These are phyloP conservation scores for bread wheat (Triticum aestivum) DNA, from an alignment of 176 grass and related monocot genomes.

Conservation along the genomic window DNA sequence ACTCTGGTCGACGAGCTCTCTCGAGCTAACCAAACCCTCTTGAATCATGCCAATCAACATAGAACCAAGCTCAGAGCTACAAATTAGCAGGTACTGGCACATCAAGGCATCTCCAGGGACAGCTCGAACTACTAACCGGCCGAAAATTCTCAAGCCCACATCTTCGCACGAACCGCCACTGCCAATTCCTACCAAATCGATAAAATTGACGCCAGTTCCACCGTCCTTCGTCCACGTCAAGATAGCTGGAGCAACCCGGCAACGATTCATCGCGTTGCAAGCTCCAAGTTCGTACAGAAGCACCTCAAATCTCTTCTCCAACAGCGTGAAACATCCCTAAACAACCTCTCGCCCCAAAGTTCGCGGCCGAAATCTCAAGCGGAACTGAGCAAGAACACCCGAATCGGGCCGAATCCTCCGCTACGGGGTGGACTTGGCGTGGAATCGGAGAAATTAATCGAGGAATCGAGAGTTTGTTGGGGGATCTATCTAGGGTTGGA, in stretches of 20 bases:
- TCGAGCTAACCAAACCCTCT: not conserved
- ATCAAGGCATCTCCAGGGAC: not conserved
- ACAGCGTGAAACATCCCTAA: too few relatives aligned
- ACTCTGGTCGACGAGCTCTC: not conserved
- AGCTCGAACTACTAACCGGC: not conserved
- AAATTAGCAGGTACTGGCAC: not conserved
- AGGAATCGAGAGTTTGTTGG: not conserved
- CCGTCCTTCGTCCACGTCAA: not conserved
- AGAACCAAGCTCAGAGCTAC: not conserved
- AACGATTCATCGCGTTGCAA: not conserved
- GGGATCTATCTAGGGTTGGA: slow-evolving; percentile 24
- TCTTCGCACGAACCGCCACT: not conserved
- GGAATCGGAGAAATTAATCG: not conserved
- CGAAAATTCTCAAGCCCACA: not conserved
- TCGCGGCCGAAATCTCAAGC: not conserved
- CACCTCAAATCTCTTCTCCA: not conserved
- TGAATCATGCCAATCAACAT: not conserved
- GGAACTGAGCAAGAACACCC: not conserved
- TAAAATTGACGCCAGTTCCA: not conserved
- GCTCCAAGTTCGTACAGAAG: not conserved
- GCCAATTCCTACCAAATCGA: not conserved
- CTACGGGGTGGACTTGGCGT: not conserved
- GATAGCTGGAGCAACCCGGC: not conserved
- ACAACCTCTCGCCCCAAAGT: not conserved
- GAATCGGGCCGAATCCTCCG: not conserved